A percentile compares a stretch with the other conserved stretches of the same genome.
Evolutionary conservation across 2,329 filamentous ascomycete genomes (phyloP).

Genomic region (Trichoderma sp.): DNA sequence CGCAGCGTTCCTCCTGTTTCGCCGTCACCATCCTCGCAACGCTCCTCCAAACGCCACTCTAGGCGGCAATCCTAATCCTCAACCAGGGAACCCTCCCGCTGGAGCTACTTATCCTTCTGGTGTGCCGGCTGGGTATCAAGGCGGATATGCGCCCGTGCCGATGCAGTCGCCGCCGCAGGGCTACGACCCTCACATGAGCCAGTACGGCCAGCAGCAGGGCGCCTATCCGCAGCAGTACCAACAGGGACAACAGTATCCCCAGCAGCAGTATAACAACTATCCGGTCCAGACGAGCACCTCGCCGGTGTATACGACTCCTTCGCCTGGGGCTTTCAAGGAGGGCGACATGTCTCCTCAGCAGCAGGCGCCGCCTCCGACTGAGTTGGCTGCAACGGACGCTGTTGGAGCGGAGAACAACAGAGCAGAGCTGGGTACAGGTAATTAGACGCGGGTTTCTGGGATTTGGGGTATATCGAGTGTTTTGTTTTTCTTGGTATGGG

Average conservation of each 20-base stretch:
- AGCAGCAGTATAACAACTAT: constrained; percentile 27
- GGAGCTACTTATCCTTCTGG: constrained; percentile 23
- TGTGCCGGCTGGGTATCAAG: constrained; percentile 26
- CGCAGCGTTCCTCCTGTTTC: constrained; percentile 41
- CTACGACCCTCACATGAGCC: constrained; percentile 26
- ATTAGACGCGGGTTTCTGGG: not conserved
- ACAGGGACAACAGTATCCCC: constrained; percentile 12
- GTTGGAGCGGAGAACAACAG: constrained; percentile 34
- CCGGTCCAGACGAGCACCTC: constrained; percentile 23
- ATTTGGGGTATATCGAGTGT: not conserved
- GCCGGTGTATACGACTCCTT: constrained; percentile 32
- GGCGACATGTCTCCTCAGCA: constrained; percentile 15
- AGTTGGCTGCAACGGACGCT: constrained; percentile 30
- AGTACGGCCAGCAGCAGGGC: constrained; percentile 14
- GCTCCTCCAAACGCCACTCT: constrained; percentile 19
- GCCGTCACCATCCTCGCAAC: constrained; percentile 26
- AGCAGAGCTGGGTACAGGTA: constrained; percentile 28
- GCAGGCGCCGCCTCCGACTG: constrained; percentile 24
- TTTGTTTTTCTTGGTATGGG: not conserved
- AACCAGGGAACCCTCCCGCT: not conserved
- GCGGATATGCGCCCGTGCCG: constrained; percentile 27
- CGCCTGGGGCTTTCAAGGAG: constrained; percentile 25
- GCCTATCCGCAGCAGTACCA: constrained; percentile 12
- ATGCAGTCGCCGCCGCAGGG: constrained; percentile 26
- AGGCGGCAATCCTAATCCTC: not conserved